A percentile compares a stretch with the other conserved stretches of the same genome.
Evolutionary conservation across 352 stramenopile genomes (phyloP).

Genomic region (Phytophthora chlamydospora): DNA sequence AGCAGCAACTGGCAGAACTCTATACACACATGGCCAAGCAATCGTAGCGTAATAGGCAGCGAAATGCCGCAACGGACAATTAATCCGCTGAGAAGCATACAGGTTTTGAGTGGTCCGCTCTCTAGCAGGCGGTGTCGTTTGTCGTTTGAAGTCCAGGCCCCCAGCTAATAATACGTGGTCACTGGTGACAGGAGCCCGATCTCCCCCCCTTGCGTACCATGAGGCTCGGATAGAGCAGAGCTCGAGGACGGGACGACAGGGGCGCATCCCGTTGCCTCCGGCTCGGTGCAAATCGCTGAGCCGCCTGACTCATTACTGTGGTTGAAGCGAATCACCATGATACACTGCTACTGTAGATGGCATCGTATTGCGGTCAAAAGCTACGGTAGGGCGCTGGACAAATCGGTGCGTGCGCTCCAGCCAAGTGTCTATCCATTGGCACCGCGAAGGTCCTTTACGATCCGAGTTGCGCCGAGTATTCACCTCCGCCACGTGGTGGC

Average conservation of each 20-base stretch:
- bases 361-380: slow-evolving; percentile 26
- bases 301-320: slow-evolving; percentile 27
- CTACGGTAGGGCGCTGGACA: slow-evolving; percentile 5
- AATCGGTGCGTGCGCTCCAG: slow-evolving; percentile 28
- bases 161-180: slow-evolving; percentile 9
- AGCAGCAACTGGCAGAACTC: slow-evolving; percentile 16
- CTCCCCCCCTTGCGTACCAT: slow-evolving; percentile 25
- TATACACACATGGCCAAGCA: slow-evolving; percentile 15
- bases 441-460: slow-evolving; percentile 33
- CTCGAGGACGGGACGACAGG: slow-evolving; percentile 1
- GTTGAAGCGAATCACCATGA: slow-evolving; percentile 19
- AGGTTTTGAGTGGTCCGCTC: slow-evolving; percentile 5
- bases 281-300: slow-evolving; percentile 28
- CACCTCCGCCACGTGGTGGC: slow-evolving; percentile 15
- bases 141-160: slow-evolving; percentile 12
- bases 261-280: slow-evolving; percentile 17
- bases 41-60: slow-evolving; percentile 2
- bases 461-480: slow-evolving; percentile 11
- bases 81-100: slow-evolving; percentile 21
- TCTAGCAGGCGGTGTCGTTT: slow-evolving; percentile 12
- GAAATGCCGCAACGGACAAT: slow-evolving; percentile 10
- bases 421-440: slow-evolving; percentile 22
- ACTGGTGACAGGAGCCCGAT: slow-evolving; percentile 19
- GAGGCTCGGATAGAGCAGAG: slow-evolving; percentile 29
- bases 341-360: slow-evolving; percentile 2